A percentile compares a stretch with the other conserved stretches of the same genome.
Conservation (phyloP, 2,329 filamentous ascomycete genomes). For the Gyromitra esculenta region DNA sequence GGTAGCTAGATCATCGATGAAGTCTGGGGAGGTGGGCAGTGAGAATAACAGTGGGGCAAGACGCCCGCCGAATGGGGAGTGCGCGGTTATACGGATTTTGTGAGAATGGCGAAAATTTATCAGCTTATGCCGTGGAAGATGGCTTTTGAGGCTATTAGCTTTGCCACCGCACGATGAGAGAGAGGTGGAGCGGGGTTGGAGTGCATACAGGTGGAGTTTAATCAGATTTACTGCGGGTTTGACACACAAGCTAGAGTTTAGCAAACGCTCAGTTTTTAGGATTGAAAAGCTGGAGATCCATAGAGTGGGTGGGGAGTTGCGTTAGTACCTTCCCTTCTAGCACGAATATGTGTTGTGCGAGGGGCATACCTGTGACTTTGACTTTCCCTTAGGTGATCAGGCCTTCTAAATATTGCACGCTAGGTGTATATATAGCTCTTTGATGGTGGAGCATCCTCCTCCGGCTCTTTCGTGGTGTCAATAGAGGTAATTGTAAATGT, state of each 20-base stretch:
- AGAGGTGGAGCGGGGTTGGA: not conserved
- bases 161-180: not conserved
- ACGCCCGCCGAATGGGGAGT: conserved; percentile 70
- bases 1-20: conserved; percentile 72
- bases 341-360: not conserved
- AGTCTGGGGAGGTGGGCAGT: conserved; percentile 59
- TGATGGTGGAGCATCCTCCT: conserved; percentile 58
- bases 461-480: conserved; percentile 49
- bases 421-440: conserved; percentile 56
- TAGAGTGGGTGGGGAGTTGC: not conserved
- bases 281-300: conserved; percentile 72
- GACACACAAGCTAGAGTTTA: conserved; percentile 69
- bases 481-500: not conserved
- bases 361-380: conserved; percentile 72
- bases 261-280: conserved; percentile 66
- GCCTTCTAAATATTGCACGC: conserved; percentile 57
- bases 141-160: conserved; percentile 66
- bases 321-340: not conserved
- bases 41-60: conserved; percentile 7
- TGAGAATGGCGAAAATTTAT: conserved; percentile 68
- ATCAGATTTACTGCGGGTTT: conserved; percentile 80
- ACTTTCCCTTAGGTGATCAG: conserved; percentile 62
- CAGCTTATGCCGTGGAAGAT: conserved; percentile 68
- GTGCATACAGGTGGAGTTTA: conserved; percentile 67
- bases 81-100: conserved; percentile 70